Conservation (phyloP, 2,329 filamentous ascomycete species). For the Fusarium liriodendri region DNA sequence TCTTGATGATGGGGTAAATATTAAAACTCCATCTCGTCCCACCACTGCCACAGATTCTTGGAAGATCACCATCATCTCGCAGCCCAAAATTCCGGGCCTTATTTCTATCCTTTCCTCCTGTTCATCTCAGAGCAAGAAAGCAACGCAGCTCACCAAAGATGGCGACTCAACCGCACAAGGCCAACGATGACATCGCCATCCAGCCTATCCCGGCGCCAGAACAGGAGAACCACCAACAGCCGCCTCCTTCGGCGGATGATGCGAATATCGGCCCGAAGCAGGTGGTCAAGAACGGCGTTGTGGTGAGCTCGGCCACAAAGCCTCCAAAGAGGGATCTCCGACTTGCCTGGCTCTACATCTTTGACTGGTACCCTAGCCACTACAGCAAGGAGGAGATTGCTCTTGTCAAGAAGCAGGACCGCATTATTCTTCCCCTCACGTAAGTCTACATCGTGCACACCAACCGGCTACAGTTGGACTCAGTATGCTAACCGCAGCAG, state of each 20-base stretch:
- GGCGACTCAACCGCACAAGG: background rate
- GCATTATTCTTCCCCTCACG: slow-evolving; percentile 46
- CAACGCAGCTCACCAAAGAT: background rate
- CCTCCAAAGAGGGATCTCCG: slow-evolving; percentile 31
- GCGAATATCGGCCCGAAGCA: background rate
- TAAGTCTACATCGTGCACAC: slow-evolving; percentile 14
- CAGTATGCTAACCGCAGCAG: background rate
- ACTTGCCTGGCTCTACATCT: slow-evolving; percentile 33
- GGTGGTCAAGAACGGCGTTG: slow-evolving; percentile 34
- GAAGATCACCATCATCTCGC: background rate
- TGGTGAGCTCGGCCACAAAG: slow-evolving; percentile 41
- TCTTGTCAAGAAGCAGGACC: slow-evolving; percentile 44
- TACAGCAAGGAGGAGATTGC: slow-evolving; percentile 45
- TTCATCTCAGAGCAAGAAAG: background rate
- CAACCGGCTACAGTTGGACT: background rate
- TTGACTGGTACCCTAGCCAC: slow-evolving; percentile 48
- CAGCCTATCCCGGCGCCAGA: background rate
- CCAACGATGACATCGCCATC: background rate
- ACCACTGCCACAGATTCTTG: background rate
- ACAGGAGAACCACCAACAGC: background rate
- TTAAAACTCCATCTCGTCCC: background rate
- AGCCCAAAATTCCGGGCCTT: background rate
- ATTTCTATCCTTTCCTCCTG: background rate
- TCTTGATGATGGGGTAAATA: background rate
- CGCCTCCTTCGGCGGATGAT: background rate